These are phyloP conservation scores for Raphanus hybrid DNA, from an alignment of 441 rosid species.

Conservation along the genomic window DNA sequence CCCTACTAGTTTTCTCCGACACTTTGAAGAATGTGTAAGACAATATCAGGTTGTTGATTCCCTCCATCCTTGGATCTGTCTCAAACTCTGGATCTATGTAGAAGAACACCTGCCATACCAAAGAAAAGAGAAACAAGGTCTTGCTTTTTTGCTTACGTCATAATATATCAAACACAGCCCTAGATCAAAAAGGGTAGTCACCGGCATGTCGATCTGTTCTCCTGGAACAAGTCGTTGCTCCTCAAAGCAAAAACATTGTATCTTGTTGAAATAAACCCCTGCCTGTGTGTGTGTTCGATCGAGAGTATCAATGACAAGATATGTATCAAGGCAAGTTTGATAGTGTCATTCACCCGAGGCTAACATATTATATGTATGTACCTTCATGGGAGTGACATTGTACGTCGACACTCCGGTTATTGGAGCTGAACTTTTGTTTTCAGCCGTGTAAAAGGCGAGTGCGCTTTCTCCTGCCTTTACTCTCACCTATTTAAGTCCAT, in stretches of 20 bases:
- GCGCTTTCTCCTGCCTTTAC: constrained; percentile 99
- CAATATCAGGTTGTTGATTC: constrained; percentile 84
- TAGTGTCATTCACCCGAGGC: not conserved
- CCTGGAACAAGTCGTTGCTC: constrained; percentile 98
- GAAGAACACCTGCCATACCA: constrained; percentile 74
- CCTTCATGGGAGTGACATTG: constrained; percentile 98
- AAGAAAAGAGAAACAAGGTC: not conserved
- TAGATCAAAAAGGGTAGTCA: constrained; percentile 25
- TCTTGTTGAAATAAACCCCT: constrained; percentile 92
- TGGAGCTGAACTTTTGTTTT: constrained; percentile 83
- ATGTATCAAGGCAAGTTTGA: not conserved
- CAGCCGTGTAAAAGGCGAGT: constrained; percentile 98
- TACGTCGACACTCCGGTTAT: constrained; percentile 96
- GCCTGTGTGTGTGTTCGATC: constrained; percentile 46
- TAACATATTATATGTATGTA: constrained; percentile 20
- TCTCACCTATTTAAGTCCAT: constrained; percentile 56
- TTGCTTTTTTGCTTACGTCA: not conserved
- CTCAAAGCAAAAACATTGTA: constrained; percentile 97
- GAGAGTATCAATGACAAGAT: not conserved
- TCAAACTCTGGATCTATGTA: constrained; percentile 97
- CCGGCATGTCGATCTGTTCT: constrained; percentile 98
- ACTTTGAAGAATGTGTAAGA: constrained; percentile 95
- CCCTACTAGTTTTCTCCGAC: constrained; percentile 48
- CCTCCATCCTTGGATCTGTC: constrained; percentile 78
- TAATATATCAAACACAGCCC: not conserved